These are phyloP conservation scores for Macrocybe gigantea DNA, from an alignment of 768 basidiomycete species.

Conservation along the genomic window DNA sequence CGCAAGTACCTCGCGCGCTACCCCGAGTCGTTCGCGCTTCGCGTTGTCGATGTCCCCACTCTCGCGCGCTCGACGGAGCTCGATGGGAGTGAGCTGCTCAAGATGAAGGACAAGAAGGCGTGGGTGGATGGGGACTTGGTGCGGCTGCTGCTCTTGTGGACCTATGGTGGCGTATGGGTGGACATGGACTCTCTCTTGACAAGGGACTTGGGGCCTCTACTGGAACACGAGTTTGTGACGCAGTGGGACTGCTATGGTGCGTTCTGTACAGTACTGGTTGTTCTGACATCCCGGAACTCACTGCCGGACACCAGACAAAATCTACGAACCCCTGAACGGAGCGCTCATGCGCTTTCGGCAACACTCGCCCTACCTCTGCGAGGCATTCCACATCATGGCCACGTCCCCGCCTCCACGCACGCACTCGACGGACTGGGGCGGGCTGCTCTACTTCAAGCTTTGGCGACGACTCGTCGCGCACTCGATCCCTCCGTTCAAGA, in stretches of 20 bases:
- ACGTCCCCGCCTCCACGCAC: slow-evolving; percentile 65
- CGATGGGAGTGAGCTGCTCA: slow-evolving; percentile 56
- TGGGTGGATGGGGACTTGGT: slow-evolving; percentile 96
- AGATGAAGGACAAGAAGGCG: slow-evolving; percentile 66
- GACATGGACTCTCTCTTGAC: slow-evolving; percentile 97
- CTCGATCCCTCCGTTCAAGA: slow-evolving; percentile 76
- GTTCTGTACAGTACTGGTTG: slow-evolving; percentile 12
- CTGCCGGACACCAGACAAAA: slow-evolving; percentile 26
- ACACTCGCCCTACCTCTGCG: slow-evolving; percentile 94
- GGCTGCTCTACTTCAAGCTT: slow-evolving; percentile 85
- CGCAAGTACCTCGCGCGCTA: slow-evolving; percentile 51
- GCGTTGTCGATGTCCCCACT: slow-evolving; percentile 56
- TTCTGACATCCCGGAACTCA: too few species aligned
- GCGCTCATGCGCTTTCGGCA: slow-evolving; percentile 90
- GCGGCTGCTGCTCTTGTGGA: slow-evolving; percentile 84
- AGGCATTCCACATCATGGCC: slow-evolving; percentile 90
- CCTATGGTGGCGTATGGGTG: slow-evolving; percentile 90
- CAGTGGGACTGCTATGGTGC: slow-evolving; percentile 99
- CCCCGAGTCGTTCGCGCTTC: slow-evolving; percentile 68
- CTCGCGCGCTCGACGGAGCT: slow-evolving; percentile 77
- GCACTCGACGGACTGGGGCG: slow-evolving; percentile 91
- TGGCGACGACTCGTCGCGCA: slow-evolving; percentile 78
- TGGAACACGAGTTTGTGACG: slow-evolving; percentile 94
- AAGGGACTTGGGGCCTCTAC: slow-evolving; percentile 76
- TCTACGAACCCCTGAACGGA: slow-evolving; percentile 71